Conservation (phyloP, 2,329 filamentous ascomycete species). For the Geosmithia morbida region DNA sequence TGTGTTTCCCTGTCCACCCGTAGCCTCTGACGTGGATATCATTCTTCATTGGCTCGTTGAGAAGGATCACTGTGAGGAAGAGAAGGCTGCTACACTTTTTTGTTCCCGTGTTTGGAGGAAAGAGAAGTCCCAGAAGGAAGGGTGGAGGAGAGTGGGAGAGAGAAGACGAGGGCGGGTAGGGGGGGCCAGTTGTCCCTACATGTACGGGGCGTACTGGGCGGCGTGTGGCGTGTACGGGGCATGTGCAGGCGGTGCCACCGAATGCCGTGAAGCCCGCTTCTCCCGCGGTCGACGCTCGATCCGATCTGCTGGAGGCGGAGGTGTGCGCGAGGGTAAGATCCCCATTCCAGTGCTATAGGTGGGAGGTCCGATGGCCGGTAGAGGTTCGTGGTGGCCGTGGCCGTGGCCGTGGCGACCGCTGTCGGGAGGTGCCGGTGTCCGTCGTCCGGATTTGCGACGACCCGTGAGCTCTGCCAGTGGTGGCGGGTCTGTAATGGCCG, state of each 20-base stretch:
- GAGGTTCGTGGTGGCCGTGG: not conserved
- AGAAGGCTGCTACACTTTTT: not conserved
- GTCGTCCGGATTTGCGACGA: conserved; percentile 27
- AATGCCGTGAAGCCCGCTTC: conserved; percentile 1
- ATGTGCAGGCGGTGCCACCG: conserved; percentile 6
- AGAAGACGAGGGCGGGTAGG: too few species aligned
- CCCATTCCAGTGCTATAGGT: not conserved
- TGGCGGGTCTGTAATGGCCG: conserved; percentile 43
- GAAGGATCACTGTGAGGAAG: not conserved
- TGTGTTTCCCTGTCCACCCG: not conserved
- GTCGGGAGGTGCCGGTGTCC: conserved; percentile 20
- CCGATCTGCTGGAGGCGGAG: conserved; percentile 8
- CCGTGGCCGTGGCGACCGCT: conserved; percentile 9
- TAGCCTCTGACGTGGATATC: not conserved
- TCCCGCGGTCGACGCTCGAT: conserved; percentile 11
- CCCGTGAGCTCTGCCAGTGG: conserved; percentile 33
- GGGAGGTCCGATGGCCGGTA: not conserved
- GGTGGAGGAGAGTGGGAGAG: not conserved
- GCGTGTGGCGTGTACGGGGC: conserved; percentile 3
- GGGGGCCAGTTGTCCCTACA: not conserved
- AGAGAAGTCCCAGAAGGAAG: not conserved
- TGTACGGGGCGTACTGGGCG: conserved; percentile 3
- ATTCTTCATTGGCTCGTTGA: not conserved
- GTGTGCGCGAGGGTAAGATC: conserved; percentile 10
- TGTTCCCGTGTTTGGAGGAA: not conserved